Conservation (phyloP, 2,329 filamentous ascomycete species). For the Epichloe sylvatica region DNA sequence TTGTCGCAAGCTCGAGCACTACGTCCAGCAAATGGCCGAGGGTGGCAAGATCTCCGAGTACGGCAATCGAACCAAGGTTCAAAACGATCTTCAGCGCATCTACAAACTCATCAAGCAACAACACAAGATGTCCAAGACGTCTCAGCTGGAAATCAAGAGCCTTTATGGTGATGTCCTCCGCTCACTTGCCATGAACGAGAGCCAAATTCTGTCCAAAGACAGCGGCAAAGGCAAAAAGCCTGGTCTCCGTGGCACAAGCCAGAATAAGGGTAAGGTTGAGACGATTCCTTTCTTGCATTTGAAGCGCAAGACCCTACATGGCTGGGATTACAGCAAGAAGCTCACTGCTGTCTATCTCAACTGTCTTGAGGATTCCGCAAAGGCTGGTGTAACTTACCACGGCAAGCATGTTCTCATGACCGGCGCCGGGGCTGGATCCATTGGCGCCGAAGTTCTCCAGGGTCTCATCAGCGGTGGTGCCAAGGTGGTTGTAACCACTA, state of each 20-base stretch:
- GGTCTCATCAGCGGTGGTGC: constrained; percentile 93
- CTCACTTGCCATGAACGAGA: constrained; percentile 94
- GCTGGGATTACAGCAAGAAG: constrained; percentile 99
- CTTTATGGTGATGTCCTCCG: constrained; percentile 90
- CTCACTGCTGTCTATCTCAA: constrained; percentile 87
- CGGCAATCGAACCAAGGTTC: constrained; percentile 94
- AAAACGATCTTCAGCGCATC: constrained; percentile 85
- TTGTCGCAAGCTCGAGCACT: constrained; percentile 94
- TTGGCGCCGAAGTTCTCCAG: constrained; percentile 91
- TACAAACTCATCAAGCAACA: constrained; percentile 98
- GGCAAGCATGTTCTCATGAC: constrained; percentile 98
- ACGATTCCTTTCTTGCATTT: constrained; percentile 96
- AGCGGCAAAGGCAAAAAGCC: constrained; percentile 52
- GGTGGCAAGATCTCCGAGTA: constrained; percentile 98
- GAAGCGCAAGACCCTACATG: constrained; percentile 83
- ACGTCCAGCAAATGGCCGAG: constrained; percentile 96
- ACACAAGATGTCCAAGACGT: constrained; percentile 92
- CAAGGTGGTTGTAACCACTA: constrained; percentile 92
- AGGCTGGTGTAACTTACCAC: constrained; percentile 75
- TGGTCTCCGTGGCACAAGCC: constrained; percentile 35
- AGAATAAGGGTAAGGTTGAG: constrained; percentile 80
- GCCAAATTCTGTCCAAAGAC: constrained; percentile 86
- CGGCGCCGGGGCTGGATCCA: constrained; percentile 91
- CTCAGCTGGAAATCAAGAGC: constrained; percentile 90
- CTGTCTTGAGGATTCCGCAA: constrained; percentile 78